phyloP scores from a whole-genome alignment of 2,329 filamentous ascomycete species.

The Sporothrix phasma region DNA sequence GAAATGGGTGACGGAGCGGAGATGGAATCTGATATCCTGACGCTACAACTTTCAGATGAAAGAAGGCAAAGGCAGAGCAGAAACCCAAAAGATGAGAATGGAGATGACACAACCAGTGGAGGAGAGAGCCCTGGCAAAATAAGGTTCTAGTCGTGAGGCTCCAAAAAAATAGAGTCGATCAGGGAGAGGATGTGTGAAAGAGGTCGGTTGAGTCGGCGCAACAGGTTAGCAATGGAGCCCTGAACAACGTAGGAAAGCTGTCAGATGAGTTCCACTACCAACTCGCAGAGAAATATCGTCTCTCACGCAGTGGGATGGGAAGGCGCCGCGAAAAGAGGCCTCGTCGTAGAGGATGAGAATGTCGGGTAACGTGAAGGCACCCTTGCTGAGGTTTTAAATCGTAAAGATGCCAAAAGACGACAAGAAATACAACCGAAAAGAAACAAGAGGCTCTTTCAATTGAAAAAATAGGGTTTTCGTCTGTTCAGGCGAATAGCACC shows the following conservation, averaged over 20 bases:
- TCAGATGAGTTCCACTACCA: background rate
- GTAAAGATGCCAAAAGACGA: background rate
- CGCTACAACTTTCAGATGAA: background rate
- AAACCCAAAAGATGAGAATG: background rate
- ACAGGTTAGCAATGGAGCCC: background rate
- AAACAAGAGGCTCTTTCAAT: background rate
- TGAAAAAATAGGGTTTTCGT: background rate
- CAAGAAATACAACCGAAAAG: background rate
- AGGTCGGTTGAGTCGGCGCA: background rate
- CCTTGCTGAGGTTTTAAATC: background rate
- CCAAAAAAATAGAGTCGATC: background rate
- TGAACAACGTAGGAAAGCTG: background rate
- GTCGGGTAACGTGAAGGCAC: constrained; percentile 7
- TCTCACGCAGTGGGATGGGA: background rate
- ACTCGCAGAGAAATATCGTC: background rate
- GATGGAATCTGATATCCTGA: background rate
- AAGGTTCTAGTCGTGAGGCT: background rate
- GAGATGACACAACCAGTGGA: too few species aligned
- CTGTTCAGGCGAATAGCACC: background rate
- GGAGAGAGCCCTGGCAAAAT: background rate
- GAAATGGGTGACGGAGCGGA: background rate
- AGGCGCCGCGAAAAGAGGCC: background rate
- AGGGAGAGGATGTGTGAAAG: background rate
- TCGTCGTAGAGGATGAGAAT: background rate
- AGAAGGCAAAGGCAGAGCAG: background rate